Base-by-base conservation (phyloP, 805 yeast genomes). In the Helenozyma baotianmanensis region DNA sequence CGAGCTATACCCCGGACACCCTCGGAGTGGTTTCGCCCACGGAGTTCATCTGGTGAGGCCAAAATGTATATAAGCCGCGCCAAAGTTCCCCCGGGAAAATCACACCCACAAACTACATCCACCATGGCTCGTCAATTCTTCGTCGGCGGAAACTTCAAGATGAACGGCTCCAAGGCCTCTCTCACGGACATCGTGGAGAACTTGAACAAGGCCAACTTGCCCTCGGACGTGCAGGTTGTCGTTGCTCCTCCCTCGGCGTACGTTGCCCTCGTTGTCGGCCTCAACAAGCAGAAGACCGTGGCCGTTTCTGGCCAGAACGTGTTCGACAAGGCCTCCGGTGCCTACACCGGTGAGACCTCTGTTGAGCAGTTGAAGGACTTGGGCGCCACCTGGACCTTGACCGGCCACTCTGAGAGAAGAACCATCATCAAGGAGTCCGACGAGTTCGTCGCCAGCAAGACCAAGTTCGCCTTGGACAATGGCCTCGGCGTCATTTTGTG, bases 361-460 rank as follows among this genome's bases (percentile, higher is more conserved):
- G 92, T 94, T 34, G 78, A 74, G 41, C 84, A 86, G 68, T 65
- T 90, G 60, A 82, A 84, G 73, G 98, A 92, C 62, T 75, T 83
- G 55, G 95, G 95, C 49, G 92, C 87, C 50, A 77, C 75, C 45
- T 92, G 97, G 97, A 95, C 89, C 45, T 77, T 92, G 58, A 75
- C 92, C 50, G 98, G 98, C 56, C 98, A 92, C 79, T 86, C 96
- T 45, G 98, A 92, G 77, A 89, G 98, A 77, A 86, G 98, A 76
- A 81, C 94, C 51, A 74, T 88, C 62, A 78, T 85, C 75, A 75
- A 80, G 63, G 98, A 92, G 73, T 61, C 82, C 42, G 96, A 88
- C 64, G 90, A 87, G 62, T 75, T 86, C 56, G 71, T 92, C 51
- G 97, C 98, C 52, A 82, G 81, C 56, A 92, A 92, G 82, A 82